Evolutionary conservation across 176 grass and related monocot genomes (phyloP).

Genomic region (Lolium perenne): DNA sequence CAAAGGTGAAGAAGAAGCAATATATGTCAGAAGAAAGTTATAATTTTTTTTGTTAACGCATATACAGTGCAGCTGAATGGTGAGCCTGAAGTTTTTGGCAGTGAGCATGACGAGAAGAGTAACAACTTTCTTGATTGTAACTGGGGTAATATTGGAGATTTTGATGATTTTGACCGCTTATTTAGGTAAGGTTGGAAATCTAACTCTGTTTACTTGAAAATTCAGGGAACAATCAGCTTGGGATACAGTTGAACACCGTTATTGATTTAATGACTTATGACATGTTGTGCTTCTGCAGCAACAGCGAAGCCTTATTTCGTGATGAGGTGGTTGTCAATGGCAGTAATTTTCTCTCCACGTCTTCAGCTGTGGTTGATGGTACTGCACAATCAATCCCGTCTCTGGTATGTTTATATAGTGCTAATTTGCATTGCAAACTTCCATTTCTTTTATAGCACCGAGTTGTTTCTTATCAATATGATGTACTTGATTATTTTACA

Average conservation of each 20-base stretch:
- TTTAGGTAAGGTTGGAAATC: conserved; percentile 69
- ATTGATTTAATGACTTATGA: conserved; percentile 29
- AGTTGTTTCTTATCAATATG: conserved; percentile 23
- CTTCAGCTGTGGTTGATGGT: conserved; percentile 68
- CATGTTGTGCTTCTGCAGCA: conserved; percentile 55
- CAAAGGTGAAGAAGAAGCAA: conserved; percentile 19
- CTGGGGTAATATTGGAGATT: conserved; percentile 87
- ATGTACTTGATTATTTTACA: conserved; percentile 41
- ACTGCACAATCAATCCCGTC: conserved; percentile 62
- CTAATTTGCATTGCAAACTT: conserved; percentile 30
- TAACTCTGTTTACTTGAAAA: conserved; percentile 23
- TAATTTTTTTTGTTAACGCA: conserved; percentile 42
- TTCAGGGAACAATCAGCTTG: conserved; percentile 18
- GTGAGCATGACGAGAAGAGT: conserved; percentile 69
- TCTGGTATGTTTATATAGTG: conserved; percentile 55
- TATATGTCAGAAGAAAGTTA: conserved; percentile 30
- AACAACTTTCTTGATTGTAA: conserved; percentile 78
- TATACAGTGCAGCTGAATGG: conserved; percentile 77
- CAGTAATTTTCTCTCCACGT: conserved; percentile 67
- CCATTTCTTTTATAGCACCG: conserved; percentile 15
- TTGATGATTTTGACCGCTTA: conserved; percentile 87
- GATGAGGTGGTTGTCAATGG: conserved; percentile 69
- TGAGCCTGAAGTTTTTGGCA: conserved; percentile 55
- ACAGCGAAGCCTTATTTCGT: conserved; percentile 73
- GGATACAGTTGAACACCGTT: conserved; percentile 14